Evolutionary conservation across 305 asterid species (phyloP), one percentile per base, ranked within the genome.

Genomic region (Euphrasia arctica): DNA sequence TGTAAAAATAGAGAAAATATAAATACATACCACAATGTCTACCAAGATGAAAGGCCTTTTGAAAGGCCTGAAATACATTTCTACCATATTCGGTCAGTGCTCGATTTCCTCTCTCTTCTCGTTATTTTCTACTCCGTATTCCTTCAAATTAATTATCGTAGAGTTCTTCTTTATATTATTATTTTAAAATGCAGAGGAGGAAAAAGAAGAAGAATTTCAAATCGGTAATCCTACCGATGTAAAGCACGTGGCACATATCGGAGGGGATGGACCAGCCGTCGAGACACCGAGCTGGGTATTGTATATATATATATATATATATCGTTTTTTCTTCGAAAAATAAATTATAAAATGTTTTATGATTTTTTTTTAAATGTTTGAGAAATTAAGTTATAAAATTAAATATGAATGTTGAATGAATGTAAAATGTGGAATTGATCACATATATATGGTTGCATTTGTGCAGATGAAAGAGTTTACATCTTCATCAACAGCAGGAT

Each of bases 11-110:
- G 3, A 48, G n/a, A 4, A 43, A 7, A 43, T 0, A 43, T 43
- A 9, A 3, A 9, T 41, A 41, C 12, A 43, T 5, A 41, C 12
- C 2, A 57, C 3, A 15, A 78, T 78, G 83, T 63, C 52, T 1
- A 48, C 89, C 7, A 90, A 84, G 73, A 77, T 85, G 87, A 90
- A 90, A 70, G 95, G 97, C 72, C 83, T 90, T 51, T 72, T 87
- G 45, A 90, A 84, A 75, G 96, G 97, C 78, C 77, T 90, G 12
- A 78, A 90, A 78, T 90, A 85, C 63, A 85, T 88, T 70, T 90
- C 97, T 68, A 95, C 82, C 10, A 84, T 87, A 65, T 87, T 90
- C 55, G 97, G 97, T 85, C 15, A 72, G 87, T 64, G 31, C 11
- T 52, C 5, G 15, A 32, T 34, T 28, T 42, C 8, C 43, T 36